phyloP scores from a whole-genome alignment of 768 basidiomycete genomes.

The Russula olivacea region DNA sequence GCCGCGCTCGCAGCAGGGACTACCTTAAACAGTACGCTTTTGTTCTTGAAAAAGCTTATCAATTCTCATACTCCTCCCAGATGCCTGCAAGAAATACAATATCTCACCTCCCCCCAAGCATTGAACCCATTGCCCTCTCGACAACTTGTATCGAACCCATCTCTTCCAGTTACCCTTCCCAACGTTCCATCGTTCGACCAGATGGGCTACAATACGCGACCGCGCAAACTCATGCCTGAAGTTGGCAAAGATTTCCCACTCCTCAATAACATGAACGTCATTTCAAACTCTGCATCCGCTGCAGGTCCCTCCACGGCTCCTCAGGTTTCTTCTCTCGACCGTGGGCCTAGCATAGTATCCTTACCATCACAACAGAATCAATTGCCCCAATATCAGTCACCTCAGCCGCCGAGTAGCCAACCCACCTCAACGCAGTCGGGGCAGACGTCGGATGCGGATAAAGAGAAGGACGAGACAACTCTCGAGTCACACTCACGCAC shows the following conservation, averaged over 20 bases:
- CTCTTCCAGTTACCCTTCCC: slow-evolving; percentile 58
- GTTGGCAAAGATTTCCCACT: slow-evolving; percentile 62
- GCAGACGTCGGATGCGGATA: slow-evolving; percentile 30
- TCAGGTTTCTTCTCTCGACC: slow-evolving; percentile 45
- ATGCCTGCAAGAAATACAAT: slow-evolving; percentile 96
- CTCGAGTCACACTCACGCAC: slow-evolving; percentile 50
- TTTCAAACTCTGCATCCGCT: slow-evolving; percentile 43
- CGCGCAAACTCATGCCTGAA: slow-evolving; percentile 75
- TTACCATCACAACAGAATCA: slow-evolving; percentile 30
- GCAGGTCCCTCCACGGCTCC: slow-evolving; percentile 41
- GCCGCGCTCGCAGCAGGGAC: slow-evolving; percentile 88
- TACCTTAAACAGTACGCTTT: slow-evolving; percentile 93
- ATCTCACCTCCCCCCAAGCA: slow-evolving; percentile 93
- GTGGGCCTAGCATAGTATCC: slow-evolving; percentile 31
- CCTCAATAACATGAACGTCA: slow-evolving; percentile 53
- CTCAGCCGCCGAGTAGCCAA: slow-evolving; percentile 30
- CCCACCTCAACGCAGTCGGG: slow-evolving; percentile 31
- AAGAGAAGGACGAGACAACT: slow-evolving; percentile 42
- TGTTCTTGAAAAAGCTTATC: slow-evolving; percentile 88
- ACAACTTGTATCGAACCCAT: slow-evolving; percentile 62
- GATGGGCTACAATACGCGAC: slow-evolving; percentile 70
- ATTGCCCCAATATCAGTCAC: slow-evolving; percentile 27
- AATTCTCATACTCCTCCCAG: slow-evolving; percentile 37
- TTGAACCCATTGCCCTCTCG: slow-evolving; percentile 94
- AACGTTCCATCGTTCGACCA: slow-evolving; percentile 71